Evolutionary conservation across 805 yeast species (phyloP).

Genomic region (Yamadazyma endophytica): DNA sequence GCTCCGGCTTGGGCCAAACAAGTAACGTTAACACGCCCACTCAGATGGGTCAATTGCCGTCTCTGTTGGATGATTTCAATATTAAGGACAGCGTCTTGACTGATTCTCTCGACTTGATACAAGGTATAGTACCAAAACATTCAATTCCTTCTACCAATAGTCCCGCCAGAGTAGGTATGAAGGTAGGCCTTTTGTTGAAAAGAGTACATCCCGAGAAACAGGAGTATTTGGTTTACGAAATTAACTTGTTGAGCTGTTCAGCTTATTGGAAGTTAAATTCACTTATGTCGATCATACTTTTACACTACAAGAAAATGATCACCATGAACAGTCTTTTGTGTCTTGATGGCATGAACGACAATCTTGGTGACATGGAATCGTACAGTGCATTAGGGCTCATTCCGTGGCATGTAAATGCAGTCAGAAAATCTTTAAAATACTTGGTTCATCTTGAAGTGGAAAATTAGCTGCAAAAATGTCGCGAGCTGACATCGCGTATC

Average conservation of each 20-base stretch:
- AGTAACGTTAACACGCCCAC: too few species aligned
- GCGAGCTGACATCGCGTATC: too few species aligned
- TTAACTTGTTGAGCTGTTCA: constrained; percentile 70
- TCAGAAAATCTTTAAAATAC: constrained; percentile 54
- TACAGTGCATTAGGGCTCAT: constrained; percentile 30
- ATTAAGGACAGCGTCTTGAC: constrained; percentile 30
- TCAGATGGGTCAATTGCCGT: too few species aligned
- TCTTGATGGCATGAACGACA: constrained; percentile 16
- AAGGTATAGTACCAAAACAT: constrained; percentile 54
- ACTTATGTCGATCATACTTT: constrained; percentile 51
- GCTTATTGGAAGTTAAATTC: constrained; percentile 54
- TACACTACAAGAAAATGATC: constrained; percentile 59
- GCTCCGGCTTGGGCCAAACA: too few species aligned
- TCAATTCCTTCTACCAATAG: constrained; percentile 68
- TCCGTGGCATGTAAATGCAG: constrained; percentile 76
- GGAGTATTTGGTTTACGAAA: constrained; percentile 46
- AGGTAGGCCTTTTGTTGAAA: constrained; percentile 63
- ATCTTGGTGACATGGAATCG: constrained; percentile 4
- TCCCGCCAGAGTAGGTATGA: constrained; percentile 64
- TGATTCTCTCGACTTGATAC: constrained; percentile 48
- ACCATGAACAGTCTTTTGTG: constrained; percentile 39
- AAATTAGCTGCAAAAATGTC: constrained; percentile 13
- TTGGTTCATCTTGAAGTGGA: constrained; percentile 56
- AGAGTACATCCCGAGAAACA: constrained; percentile 14
- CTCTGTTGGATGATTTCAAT: constrained; percentile 3